Conservation (phyloP, 176 grass and related monocot genomes). For the Chrysopogon serrulatus region DNA sequence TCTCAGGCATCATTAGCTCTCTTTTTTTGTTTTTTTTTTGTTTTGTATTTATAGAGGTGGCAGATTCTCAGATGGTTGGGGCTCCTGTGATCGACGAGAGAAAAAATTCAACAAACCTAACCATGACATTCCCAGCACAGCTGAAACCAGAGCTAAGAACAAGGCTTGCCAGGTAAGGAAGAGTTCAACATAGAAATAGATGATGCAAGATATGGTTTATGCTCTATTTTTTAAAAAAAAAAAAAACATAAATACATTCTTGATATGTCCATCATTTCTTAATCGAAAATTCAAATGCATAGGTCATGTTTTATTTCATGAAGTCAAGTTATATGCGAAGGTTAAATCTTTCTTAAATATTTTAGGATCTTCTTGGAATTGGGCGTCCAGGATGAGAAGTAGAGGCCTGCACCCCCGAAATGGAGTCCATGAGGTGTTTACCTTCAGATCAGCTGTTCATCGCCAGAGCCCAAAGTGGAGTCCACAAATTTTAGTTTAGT, state of each 20-base stretch:
- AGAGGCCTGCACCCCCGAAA: background rate
- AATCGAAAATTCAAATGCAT: background rate
- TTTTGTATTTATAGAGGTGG: constrained; percentile 55
- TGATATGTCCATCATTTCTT: background rate
- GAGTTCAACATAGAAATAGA: background rate
- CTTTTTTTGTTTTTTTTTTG: background rate
- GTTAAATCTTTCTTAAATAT: background rate
- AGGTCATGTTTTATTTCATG: constrained; percentile 11
- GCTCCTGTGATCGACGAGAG: constrained; percentile 71
- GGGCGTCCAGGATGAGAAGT: constrained; percentile 47
- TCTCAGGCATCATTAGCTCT: background rate
- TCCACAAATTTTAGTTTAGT: background rate
- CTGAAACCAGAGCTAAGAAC: constrained; percentile 98
- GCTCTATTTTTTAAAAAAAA: background rate
- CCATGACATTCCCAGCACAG: constrained; percentile 90
- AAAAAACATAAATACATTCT: background rate
- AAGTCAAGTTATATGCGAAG: background rate
- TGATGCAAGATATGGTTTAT: background rate
- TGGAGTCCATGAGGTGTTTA: background rate
- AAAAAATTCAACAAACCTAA: constrained; percentile 86
- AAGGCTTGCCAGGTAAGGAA: constrained; percentile 79
- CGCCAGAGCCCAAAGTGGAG: background rate
- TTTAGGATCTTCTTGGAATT: constrained; percentile 86
- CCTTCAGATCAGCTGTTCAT: background rate
- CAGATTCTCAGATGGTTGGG: constrained; percentile 86